Conservation (phyloP, 1,284 basidiomycete genomes). For the Paramarasmius palmivorus region DNA sequence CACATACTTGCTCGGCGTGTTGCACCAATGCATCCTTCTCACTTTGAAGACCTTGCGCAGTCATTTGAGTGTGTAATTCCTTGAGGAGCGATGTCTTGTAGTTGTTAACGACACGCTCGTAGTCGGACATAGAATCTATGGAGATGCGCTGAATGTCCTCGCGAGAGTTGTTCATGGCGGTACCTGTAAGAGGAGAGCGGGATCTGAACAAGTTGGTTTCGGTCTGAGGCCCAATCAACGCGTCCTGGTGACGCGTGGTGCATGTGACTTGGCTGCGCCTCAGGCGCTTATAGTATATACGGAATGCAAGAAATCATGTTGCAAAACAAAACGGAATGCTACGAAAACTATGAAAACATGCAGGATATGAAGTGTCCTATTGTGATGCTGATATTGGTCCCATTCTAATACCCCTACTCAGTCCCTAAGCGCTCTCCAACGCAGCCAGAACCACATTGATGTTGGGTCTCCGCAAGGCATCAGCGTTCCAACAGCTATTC, state of each 20-base stretch:
- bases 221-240: neutral
- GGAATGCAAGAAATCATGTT: too few species aligned
- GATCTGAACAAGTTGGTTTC: neutral
- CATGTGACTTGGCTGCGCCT: too few species aligned
- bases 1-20: conserved; percentile 51
- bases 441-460: conserved; percentile 7
- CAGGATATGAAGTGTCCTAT: neutral
- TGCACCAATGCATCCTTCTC: conserved; percentile 47
- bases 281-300: too few species aligned
- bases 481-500: conserved; percentile 12
- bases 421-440: conserved; percentile 5
- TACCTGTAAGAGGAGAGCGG: neutral
- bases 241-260: neutral
- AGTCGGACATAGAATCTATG: conserved; percentile 61
- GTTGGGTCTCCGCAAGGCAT: conserved; percentile 6
- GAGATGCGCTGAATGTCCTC: conserved; percentile 68
- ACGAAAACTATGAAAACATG: neutral
- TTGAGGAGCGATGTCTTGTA: conserved; percentile 45
- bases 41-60: conserved; percentile 21
- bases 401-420: neutral
- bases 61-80: conserved; percentile 40
- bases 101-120: conserved; percentile 55
- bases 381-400: neutral
- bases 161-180: conserved; percentile 24
- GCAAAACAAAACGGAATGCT: too few species aligned